Conservation (phyloP, 2,329 filamentous ascomycete species). For the Fonsecaea monophora region DNA sequence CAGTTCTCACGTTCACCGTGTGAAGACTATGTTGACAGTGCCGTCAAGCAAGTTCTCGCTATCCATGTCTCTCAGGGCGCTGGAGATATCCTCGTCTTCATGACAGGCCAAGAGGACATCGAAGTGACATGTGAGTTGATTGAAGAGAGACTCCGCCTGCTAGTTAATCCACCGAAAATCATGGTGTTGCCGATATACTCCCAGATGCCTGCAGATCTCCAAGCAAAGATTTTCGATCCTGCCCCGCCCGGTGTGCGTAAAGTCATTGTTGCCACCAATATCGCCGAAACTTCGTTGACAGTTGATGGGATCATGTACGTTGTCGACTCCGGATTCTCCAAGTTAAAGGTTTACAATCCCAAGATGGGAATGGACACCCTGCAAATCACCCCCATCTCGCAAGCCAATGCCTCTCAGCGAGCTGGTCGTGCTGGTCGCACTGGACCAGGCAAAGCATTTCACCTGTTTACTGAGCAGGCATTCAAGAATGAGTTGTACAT, state of each 20-base stretch:
- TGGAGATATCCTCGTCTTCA: constrained; percentile 96
- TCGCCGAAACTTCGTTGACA: constrained; percentile 95
- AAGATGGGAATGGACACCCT: constrained; percentile 99
- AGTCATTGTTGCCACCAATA: constrained; percentile 97
- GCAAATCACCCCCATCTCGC: constrained; percentile 95
- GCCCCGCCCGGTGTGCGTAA: constrained; percentile 91
- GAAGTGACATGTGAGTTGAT: constrained; percentile 94
- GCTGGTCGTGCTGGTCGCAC: constrained; percentile 93
- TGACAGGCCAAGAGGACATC: constrained; percentile 99
- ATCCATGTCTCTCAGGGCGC: constrained; percentile 94
- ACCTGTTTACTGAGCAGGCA: constrained; percentile 90
- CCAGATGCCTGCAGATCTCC: constrained; percentile 97
- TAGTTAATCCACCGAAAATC: constrained; percentile 94
- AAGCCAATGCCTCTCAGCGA: constrained; percentile 92
- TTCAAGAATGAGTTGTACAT: constrained; percentile 97
- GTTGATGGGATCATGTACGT: constrained; percentile 99
- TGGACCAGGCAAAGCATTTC: constrained; percentile 92
- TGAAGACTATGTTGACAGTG: constrained; percentile 96
- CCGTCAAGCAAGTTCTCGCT: constrained; percentile 91
- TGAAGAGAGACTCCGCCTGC: constrained; percentile 80
- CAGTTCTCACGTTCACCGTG: constrained; percentile 94
- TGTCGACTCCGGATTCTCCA: constrained; percentile 93
- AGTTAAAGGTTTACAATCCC: constrained; percentile 98
- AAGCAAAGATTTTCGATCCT: constrained; percentile 96
- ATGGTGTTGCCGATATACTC: constrained; percentile 97